Base-by-base conservation (phyloP, 164 flowering plant species). In the Protea cynaroides region DNA sequence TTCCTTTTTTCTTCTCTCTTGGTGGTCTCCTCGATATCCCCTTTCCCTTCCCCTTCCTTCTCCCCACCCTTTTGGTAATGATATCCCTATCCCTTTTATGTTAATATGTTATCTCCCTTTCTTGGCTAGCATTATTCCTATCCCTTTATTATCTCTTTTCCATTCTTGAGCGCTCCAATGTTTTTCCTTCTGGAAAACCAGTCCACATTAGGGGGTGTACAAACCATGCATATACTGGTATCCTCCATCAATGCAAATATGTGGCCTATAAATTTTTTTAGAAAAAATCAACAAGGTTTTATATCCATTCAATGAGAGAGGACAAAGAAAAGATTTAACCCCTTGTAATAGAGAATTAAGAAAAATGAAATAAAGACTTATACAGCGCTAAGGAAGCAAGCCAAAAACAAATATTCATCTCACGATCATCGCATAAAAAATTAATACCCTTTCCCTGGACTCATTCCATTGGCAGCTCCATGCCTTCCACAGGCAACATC, bases 381-480 rank as follows among this genome's bases (percentile, higher is more conserved):
- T 25, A 61, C 1, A 17, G 25, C 22, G 34, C 15, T 23, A 44
- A 44, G 63, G 36, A 15, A 22, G 62, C 53, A 8, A 5, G 1
- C 8, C 47, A 19, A 51, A 0, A 10, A 21, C 22, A 64, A 24
- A 60, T 29, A 13, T 51, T 25, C 34, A 37, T 59, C 25, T 66
- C 64, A 66, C 40, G 23, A 36, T 15, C 15, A 61, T 13, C 22
- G 47, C 5, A 25, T 51, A 40, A 67, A 44, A 29, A 0, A 29
- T 25, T 86, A n/a, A n/a, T n/a, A 92, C 98, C 98, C 98, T 79
- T 88, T 92, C 74, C 91, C 96, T 22, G 83, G 73, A 69, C 81
- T 62, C 85, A 92, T 77, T 69, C 98, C 95, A 58, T 64, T 81
- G 54, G 76, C 88, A 72, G 87, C 98, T 71, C 98, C 96, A 69